Conservation (phyloP, 805 yeast species). For the Yarrowia sp. region DNA sequence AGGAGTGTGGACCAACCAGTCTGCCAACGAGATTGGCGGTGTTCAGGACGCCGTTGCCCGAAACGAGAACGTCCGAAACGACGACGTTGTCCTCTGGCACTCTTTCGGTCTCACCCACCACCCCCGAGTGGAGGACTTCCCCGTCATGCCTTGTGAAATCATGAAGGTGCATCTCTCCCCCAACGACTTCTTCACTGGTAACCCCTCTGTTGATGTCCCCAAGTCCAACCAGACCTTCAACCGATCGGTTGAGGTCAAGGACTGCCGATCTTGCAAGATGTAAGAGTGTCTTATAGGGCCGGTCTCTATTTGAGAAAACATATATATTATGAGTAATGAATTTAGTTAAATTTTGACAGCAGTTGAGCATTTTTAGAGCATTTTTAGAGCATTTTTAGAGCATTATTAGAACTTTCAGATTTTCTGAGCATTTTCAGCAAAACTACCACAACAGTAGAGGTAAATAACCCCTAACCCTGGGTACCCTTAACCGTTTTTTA, state of each 20-base stretch:
- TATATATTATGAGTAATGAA: slow-evolving; percentile 7
- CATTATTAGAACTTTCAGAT: neutral
- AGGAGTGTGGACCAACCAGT: slow-evolving; percentile 85
- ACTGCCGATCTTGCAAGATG: slow-evolving; percentile 33
- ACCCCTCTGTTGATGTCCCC: slow-evolving; percentile 78
- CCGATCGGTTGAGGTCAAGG: slow-evolving; percentile 49
- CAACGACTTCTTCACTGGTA: slow-evolving; percentile 68
- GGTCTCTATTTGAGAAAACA: slow-evolving; percentile 6
- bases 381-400: neutral
- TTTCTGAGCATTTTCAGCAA: neutral
- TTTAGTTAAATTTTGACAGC: neutral
- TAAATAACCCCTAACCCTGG: too few species aligned
- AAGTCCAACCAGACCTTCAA: slow-evolving; percentile 66
- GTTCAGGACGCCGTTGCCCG: slow-evolving; percentile 65
- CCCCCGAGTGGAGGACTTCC: slow-evolving; percentile 84
- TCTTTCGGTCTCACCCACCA: slow-evolving; percentile 78
- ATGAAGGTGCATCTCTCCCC: slow-evolving; percentile 68
- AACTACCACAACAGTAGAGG: too few species aligned
- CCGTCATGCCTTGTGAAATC: slow-evolving; percentile 84
- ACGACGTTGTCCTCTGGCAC: slow-evolving; percentile 76
- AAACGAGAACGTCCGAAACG: slow-evolving; percentile 64
- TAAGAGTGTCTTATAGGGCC: neutral
- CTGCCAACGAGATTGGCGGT: slow-evolving; percentile 66
- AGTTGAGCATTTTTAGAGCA: neutral
- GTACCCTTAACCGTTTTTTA: too few species aligned